Evolutionary conservation across 23 red algal species (phyloP), one percentile per base, ranked within the genome.

Genomic region (Gracilaria gracilis): DNA sequence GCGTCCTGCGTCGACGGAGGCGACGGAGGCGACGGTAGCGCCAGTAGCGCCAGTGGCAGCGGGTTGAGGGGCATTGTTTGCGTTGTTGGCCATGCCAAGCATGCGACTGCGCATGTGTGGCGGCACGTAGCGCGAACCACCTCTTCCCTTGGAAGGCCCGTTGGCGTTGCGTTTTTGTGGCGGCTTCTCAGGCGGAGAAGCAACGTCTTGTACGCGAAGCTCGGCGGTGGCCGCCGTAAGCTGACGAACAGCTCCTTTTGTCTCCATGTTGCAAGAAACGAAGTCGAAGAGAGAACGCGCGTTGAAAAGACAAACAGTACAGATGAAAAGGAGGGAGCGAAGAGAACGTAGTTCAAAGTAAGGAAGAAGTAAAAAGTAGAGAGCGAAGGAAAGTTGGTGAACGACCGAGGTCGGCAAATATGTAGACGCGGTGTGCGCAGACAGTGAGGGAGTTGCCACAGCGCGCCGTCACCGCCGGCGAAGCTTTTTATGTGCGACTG

Each of bases 101-200:
- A 86, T 86, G 54, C 49, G 59, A 20, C 54, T 94, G 35, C 92
- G 92, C 57, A 86, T 44, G 53, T 94, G 92, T 50, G 92, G 92
- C 9, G 92, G 92, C n/a, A 94, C 84, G 70, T 94, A 94, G 50
- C 81, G 90, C 38, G 89, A 83, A 17, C 67, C 78, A 23, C 57
- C 50, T 59, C 67, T 55, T 33, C 42, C 12, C 72, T 51, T 77
- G 46, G 40, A 46, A 77, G 72, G 31, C 15, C 81, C 91, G 44
- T 77, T 61, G 31, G 40, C 82, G 58, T 62, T 61, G 24, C 29
- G 35, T 21, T 50, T 77, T 32, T 48, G 72, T 21, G 27, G 16
- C 23, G 39, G 46, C 34, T 77, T 48, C 50, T 77, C 39, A 4
- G 72, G 6, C 23, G 38, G 72, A 13, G 38, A 46, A 17, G 62